Base-by-base conservation (phyloP, 208 protist genomes). In the Naegleria fowleri region DNA sequence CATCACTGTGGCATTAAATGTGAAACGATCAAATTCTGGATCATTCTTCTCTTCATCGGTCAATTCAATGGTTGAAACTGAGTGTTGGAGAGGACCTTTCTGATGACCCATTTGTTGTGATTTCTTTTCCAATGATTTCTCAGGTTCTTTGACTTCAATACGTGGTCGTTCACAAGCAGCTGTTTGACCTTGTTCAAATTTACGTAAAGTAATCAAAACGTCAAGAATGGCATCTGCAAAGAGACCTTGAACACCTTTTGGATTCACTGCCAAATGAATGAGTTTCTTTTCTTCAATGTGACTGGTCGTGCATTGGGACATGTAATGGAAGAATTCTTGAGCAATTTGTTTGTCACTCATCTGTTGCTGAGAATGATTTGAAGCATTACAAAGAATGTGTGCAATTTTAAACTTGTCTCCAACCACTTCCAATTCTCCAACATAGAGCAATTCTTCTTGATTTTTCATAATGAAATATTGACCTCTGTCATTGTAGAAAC, bases 231-330 rank as follows among this genome's bases (percentile, higher is more conserved):
- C 85, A 48, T 88, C 85, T 19, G 36, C 33, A 58, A 39, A 88
- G 6, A 58, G 9, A n/a, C 41, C 41, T 36, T 88, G 51, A 39
- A 88, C n/a, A 88, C 85, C 85, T 19, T 58, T 7, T 88, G 9
- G 22, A 22, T 58, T 58, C 4, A 88, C 41, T 5, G 2, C 13
- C 19, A 88, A 22, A 13, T 88, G 6, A 51, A 88, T 13, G 6
- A 88, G 55, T 38, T 88, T 51, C 85, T 88, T 88, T 19, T 88
- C 41, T 58, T 88, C 41, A n/a, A 58, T 58, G 36, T 58, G 22
- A 36, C 22, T 88, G 2, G 43, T 58, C 0, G 16, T 38, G 38
- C 16, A 58, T 58, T 33, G 16, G 5, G 4, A 40, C 13, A 48
- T 36, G 5, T 40, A 58, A 7, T 51, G 6, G n/a, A 88, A 88